These are phyloP conservation scores for Tetracentron sinense DNA, from an alignment of 164 flowering plant genomes.

Conservation along the genomic window DNA sequence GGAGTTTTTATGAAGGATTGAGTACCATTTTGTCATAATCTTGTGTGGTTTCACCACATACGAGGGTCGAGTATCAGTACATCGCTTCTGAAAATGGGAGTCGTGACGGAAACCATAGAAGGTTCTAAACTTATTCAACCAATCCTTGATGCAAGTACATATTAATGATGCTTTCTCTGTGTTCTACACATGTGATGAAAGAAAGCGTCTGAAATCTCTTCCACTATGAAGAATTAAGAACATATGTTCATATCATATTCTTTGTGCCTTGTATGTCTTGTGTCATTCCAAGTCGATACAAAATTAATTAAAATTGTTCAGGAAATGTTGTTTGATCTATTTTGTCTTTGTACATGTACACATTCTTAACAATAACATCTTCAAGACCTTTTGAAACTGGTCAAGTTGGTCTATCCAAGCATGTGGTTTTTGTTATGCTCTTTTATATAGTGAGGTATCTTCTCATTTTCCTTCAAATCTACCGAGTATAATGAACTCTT, in stretches of 20 bases:
- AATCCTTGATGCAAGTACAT: not conserved
- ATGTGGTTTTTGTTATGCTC: not conserved
- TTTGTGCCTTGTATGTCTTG: constrained; percentile 15
- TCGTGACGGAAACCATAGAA: constrained; percentile 1
- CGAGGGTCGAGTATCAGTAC: no score
- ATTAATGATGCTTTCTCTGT: not conserved
- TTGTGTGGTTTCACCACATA: no score
- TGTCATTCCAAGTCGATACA: constrained; percentile 5
- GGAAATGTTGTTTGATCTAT: not conserved
- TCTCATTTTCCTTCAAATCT: no score
- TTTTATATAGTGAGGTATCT: no score
- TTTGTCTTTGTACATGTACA: not conserved
- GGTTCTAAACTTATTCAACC: not conserved
- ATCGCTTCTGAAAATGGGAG: not conserved
- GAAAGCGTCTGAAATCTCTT: not conserved
- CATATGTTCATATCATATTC: not conserved
- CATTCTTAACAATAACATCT: not conserved
- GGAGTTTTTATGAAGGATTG: no score
- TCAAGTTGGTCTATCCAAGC: not conserved
- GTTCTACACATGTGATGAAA: not conserved
- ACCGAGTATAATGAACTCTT: no score
- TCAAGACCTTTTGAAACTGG: not conserved
- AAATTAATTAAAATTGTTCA: constrained; percentile 6
- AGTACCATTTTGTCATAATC: no score
- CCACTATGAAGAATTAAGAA: not conserved